Conservation (phyloP, 345 rosid genomes). For the Ceriops decandra region DNA sequence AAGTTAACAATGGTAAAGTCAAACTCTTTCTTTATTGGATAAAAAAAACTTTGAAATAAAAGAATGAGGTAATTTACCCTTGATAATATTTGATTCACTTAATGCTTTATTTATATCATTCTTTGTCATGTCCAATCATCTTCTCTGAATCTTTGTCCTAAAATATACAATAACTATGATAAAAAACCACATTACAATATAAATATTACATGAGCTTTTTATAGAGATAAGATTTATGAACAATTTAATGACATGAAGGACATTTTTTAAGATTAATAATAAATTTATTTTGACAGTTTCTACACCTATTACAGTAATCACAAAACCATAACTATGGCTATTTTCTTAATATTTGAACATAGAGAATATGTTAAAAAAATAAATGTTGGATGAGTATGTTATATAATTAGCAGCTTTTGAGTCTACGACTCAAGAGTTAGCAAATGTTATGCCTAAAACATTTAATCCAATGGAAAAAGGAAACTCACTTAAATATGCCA, state of each 20-base stretch:
- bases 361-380: background rate
- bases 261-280: background rate
- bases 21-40: too few relatives aligned
- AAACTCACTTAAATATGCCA: conserved; percentile 3
- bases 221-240: background rate
- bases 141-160: background rate
- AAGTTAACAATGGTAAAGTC: too few relatives aligned
- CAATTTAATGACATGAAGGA: background rate
- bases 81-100: background rate
- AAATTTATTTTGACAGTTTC: background rate
- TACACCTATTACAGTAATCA: background rate
- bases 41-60: background rate
- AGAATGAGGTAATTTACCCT: background rate
- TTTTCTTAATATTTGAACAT: background rate
- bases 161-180: background rate
- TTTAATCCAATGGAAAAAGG: background rate
- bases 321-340: background rate
- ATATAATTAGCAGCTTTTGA: background rate
- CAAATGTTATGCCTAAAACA: background rate
- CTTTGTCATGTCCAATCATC: conserved; percentile 6
- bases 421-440: background rate
- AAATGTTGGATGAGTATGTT: background rate
- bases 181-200: too few relatives aligned
- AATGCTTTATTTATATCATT: background rate
- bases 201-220: background rate